Base-by-base conservation (phyloP, 2,329 filamentous ascomycete genomes). In the Ceratocystis huliohia region DNA sequence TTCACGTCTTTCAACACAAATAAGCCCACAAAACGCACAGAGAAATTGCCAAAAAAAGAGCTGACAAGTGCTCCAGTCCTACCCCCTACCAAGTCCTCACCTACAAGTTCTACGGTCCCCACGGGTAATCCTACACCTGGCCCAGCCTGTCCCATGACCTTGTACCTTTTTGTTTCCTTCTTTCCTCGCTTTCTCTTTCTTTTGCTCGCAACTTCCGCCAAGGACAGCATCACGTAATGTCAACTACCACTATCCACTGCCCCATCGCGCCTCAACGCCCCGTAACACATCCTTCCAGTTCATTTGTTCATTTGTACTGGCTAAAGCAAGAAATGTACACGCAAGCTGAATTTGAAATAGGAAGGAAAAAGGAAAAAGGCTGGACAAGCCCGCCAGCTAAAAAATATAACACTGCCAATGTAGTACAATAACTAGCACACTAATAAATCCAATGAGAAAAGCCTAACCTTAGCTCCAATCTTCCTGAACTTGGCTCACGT, bases 1-100 rank as follows among this genome's bases (percentile, higher is more conserved):
- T 41, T 41, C 37, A 13, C 37, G 37, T 13, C 37, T 41, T 41
- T 13, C 37, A 41, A 30, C 8, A 17, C 53, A 59, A 59, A 8
- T 8, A 59, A 53, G 48, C 48, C 53, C 17, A 59, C 53, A 33
- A 59, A 59, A 30, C 53, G 53, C 53, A 59, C 53, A 59, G 53
- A 59, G 53, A 15, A 59, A n/a, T 59, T 59, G 22, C 53, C 53
- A 59, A 59, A 59, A 59, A 59, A 59, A 59, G 53, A 59, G 53
- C 53, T 59, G 53, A 59, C 53, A 59, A 41, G 37, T 41, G 3
- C 37, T 41, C 37, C 37, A 41, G 37, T 41, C 37, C 8, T 41
- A 41, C 37, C 37, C 37, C 37, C 37, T 41, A 41, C 37, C 37
- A 41, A 41, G 37, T 41, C 37, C 37, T 41, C 37, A 41, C 37